A percentile compares a stretch with the other conserved stretches of the same genome.
Conservation (phyloP, 129 eudicot species). For the Silybum marianum region DNA sequence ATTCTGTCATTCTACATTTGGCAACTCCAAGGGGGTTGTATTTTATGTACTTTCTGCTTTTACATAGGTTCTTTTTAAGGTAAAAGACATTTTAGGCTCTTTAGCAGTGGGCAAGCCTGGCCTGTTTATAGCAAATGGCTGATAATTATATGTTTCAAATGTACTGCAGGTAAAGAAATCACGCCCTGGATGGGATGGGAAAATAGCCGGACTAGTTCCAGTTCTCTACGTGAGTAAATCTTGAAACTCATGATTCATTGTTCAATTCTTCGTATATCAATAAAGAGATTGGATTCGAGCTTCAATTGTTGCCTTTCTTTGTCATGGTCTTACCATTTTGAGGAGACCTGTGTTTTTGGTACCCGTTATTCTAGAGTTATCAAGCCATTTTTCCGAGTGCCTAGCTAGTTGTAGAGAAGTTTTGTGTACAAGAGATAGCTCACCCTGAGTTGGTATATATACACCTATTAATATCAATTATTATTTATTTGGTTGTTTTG, state of each 20-base stretch:
- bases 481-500: neutral
- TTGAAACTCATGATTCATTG: constrained; percentile 29
- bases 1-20: neutral
- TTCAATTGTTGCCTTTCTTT: neutral
- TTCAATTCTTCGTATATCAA: neutral
- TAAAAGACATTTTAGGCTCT: too few relatives aligned
- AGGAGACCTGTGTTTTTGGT: neutral
- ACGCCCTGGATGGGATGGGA: constrained; percentile 84
- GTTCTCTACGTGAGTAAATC: constrained; percentile 76
- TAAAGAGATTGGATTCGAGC: constrained; percentile 5
- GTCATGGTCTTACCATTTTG: neutral
- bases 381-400: neutral
- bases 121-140: neutral
- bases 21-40: neutral
- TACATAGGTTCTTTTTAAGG: neutral
- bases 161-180: constrained; percentile 71
- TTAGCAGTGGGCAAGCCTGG: too few relatives aligned
- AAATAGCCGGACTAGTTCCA: constrained; percentile 85
- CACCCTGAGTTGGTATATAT: neutral
- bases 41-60: neutral
- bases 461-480: neutral
- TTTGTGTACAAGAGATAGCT: neutral
- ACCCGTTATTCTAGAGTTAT: neutral
- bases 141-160: constrained; percentile 11
- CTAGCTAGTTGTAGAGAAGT: constrained; percentile 10